Evolutionary conservation across 2,329 filamentous ascomycete species (phyloP).

Genomic region (Sarocladium brachiariae): DNA sequence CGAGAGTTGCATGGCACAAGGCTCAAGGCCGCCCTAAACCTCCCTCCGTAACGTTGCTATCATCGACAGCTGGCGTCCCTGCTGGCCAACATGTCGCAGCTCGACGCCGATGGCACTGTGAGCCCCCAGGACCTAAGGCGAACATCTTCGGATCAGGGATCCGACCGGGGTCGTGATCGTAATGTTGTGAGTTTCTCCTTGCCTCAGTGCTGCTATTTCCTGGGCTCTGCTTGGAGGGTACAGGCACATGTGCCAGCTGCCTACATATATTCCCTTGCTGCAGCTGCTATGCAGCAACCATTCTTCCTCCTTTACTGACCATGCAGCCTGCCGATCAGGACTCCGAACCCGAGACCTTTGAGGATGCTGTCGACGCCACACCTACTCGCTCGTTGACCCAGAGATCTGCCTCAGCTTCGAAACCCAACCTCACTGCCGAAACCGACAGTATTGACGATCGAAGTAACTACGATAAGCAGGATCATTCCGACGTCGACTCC

Average conservation of each 20-base stretch:
- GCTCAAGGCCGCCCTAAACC: neutral
- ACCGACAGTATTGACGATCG: conserved; percentile 18
- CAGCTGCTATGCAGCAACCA: conserved; percentile 10
- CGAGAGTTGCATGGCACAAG: neutral
- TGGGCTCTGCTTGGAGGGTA: neutral
- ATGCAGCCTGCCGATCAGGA: conserved; percentile 16
- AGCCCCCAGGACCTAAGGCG: conserved; percentile 2
- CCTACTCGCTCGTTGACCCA: conserved; percentile 59
- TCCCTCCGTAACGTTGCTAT: neutral
- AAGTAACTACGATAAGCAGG: conserved; percentile 7
- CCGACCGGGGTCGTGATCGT: neutral
- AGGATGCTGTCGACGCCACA: conserved; percentile 67
- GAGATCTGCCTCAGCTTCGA: conserved; percentile 30
- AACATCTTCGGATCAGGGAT: neutral
- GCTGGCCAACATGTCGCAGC: conserved; percentile 2
- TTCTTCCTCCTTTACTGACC: conserved; percentile 11
- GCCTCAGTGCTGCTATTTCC: neutral
- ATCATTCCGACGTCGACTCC: conserved; percentile 3
- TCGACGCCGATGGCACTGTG: neutral
- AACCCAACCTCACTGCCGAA: conserved; percentile 18
- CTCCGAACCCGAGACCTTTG: conserved; percentile 48
- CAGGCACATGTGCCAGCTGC: conserved; percentile 5
- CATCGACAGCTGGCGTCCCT: neutral
- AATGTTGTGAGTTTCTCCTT: neutral
- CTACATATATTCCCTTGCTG: conserved; percentile 10